These are phyloP conservation scores for Phialophora verrucosa DNA, from an alignment of 2,329 filamentous ascomycete species.

Conservation along the genomic window DNA sequence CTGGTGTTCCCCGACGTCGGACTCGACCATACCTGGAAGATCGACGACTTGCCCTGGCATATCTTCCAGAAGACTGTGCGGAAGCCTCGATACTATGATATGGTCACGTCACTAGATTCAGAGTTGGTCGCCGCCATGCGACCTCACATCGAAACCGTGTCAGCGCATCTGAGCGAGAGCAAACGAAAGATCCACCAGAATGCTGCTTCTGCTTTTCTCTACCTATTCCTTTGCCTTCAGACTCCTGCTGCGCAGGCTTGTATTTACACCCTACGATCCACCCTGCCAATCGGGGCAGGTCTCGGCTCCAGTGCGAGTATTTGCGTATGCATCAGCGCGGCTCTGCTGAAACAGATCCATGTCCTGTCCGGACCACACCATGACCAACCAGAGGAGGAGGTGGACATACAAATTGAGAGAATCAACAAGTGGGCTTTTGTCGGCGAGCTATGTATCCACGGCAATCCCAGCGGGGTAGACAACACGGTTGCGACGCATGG, in stretches of 20 bases:
- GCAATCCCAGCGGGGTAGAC: slow-evolving; percentile 94
- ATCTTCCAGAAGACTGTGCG: slow-evolving; percentile 78
- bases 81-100: slow-evolving; percentile 94
- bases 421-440: slow-evolving; percentile 99
- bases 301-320: slow-evolving; percentile 95
- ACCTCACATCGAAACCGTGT: slow-evolving; percentile 76
- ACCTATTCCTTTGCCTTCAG: slow-evolving; percentile 87
- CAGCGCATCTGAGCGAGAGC: slow-evolving; percentile 67
- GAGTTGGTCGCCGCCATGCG: slow-evolving; percentile 81
- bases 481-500: slow-evolving; percentile 95
- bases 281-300: slow-evolving; percentile 89
- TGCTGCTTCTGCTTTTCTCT: slow-evolving; percentile 85
- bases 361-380: slow-evolving; percentile 88
- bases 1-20: slow-evolving; percentile 90
- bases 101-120: slow-evolving; percentile 80
- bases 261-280: slow-evolving; percentile 89
- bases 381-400: slow-evolving; percentile 86
- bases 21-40: slow-evolving; percentile 90
- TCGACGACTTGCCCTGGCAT: slow-evolving; percentile 87
- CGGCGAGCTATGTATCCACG: slow-evolving; percentile 94
- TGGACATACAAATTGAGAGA: slow-evolving; percentile 86
- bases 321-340: slow-evolving; percentile 82
- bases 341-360: slow-evolving; percentile 84
- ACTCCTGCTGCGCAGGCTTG: slow-evolving; percentile 78
- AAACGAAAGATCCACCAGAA: slow-evolving; percentile 82